Evolutionary conservation across 2,329 filamentous ascomycete species (phyloP).

Genomic region (Stagonosporopsis chrysanthemi): DNA sequence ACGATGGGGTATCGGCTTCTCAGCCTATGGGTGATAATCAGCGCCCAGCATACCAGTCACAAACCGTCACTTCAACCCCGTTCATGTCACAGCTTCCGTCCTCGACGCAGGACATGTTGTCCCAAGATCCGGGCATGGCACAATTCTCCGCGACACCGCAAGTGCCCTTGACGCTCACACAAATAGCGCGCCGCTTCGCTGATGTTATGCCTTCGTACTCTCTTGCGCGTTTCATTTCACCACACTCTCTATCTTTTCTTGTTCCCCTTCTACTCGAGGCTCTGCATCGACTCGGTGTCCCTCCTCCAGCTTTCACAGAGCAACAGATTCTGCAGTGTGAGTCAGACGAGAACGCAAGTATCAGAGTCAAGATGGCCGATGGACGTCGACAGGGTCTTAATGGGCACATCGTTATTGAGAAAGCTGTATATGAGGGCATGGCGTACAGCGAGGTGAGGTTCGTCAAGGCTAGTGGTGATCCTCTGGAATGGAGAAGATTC

Average conservation of each 20-base stretch:
- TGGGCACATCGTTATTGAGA: slow-evolving; percentile 78
- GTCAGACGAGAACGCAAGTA: slow-evolving; percentile 62
- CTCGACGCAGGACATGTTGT: slow-evolving; percentile 66
- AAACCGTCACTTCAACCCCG: slow-evolving; percentile 24
- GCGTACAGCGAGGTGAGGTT: slow-evolving; percentile 83
- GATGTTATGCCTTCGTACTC: slow-evolving; percentile 90
- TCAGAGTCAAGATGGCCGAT: slow-evolving; percentile 79
- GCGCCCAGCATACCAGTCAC: slow-evolving; percentile 35
- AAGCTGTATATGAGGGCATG: slow-evolving; percentile 69
- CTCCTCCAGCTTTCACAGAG: slow-evolving; percentile 61
- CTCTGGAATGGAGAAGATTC: slow-evolving; percentile 92
- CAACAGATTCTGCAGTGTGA: slow-evolving; percentile 44
- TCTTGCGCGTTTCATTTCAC: slow-evolving; percentile 91
- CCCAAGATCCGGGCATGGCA: slow-evolving; percentile 81
- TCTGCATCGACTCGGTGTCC: slow-evolving; percentile 84
- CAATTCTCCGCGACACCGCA: slow-evolving; percentile 84
- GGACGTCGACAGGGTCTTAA: slow-evolving; percentile 74
- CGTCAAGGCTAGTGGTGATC: slow-evolving; percentile 93
- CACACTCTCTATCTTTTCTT: slow-evolving; percentile 75
- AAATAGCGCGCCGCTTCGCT: slow-evolving; percentile 84
- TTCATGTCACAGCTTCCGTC: slow-evolving; percentile 45
- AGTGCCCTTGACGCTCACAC: slow-evolving; percentile 84
- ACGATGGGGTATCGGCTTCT: slow-evolving; percentile 46
- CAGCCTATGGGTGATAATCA: slow-evolving; percentile 47
- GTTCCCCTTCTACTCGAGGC: slow-evolving; percentile 82